Evolutionary conservation across 371 early-diverging fungal species (phyloP).

Genomic region (Mortierella sp.): DNA sequence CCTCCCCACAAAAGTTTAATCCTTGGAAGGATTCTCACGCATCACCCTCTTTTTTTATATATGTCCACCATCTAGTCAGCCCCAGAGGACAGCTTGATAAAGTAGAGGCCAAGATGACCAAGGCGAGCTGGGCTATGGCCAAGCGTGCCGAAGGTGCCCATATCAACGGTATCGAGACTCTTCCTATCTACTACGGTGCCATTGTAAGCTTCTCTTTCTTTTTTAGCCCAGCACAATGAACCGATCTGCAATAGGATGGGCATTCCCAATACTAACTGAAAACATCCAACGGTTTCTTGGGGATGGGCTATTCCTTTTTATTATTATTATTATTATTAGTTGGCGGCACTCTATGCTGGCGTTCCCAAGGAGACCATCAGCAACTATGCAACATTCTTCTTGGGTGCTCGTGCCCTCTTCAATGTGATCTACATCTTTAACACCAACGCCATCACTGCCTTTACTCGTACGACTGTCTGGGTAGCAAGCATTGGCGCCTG

Average conservation of each 20-base stretch:
- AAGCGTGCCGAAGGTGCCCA: constrained; percentile 55
- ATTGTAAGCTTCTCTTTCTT: constrained; percentile 34
- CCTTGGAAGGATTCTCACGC: too few relatives aligned
- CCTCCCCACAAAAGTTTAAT: too few relatives aligned
- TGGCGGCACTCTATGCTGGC: constrained; percentile 50
- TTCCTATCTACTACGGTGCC: constrained; percentile 45
- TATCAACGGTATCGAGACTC: constrained; percentile 49
- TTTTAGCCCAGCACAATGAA: not conserved
- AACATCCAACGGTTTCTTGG: too few relatives aligned
- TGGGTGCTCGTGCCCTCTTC: constrained; percentile 26
- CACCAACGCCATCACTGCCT: constrained; percentile 28
- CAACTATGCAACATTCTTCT: constrained; percentile 31
- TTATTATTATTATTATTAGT: constrained; percentile 13
- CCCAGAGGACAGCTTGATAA: constrained; percentile 54
- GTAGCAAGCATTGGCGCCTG: constrained; percentile 28
- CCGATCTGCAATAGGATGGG: too few relatives aligned
- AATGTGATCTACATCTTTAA: constrained; percentile 45
- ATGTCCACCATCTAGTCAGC: constrained; percentile 16
- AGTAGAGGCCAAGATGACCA: constrained; percentile 45
- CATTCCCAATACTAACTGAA: too few relatives aligned
- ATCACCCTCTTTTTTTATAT: too few relatives aligned
- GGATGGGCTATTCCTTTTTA: too few relatives aligned
- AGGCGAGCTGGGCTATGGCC: constrained; percentile 48
- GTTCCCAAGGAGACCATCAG: constrained; percentile 45
- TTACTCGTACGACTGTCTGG: constrained; percentile 38